Evolutionary conservation across 768 basidiomycete species (phyloP), one percentile per base, ranked within the genome.

Genomic region (Royoungia palumana): DNA sequence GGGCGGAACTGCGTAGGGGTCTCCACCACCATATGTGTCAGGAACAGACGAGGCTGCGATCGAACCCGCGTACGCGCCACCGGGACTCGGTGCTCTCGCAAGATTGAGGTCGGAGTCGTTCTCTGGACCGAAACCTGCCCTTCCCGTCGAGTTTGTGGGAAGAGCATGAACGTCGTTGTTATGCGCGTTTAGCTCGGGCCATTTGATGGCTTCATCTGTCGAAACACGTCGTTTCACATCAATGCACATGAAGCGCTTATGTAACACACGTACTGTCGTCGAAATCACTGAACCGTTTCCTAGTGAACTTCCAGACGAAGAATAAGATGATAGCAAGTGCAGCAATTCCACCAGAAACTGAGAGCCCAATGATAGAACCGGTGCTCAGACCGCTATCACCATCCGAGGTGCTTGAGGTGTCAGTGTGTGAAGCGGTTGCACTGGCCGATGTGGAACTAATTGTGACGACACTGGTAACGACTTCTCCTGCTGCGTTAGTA

Each of bases 1-100:
- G 14, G 89, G 89, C 3, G 90, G 89, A 1, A 90, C 82, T 14
- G 89, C 87, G 64, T 91, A 92, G 2, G 89, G 88, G 56, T 91
- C 89, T 10, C 59, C 55, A 6, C 55, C 16, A 12, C 64, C 58
- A 36, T 75, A 72, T 46, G 71, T 62, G 40, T 70, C 77, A 51
- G 70, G 70, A 25, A 65, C 69, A 49, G 70, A 87, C 63, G 66
- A 80, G 68, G 55, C 62, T 6, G 61, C 67, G 4, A 77, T 64
- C 16, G 76, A 76, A 21, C 67, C 61, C 61, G 78, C 55, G 66
- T 83, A 61, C 72, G 76, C 75, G 54, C 72, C 74, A 16, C 67
- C 68, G 47, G 64, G 67, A 37, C 66, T 67, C 41, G 79, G 70
- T 20, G 78, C 71, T 35, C 85, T 77, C 28, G 80, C 75, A 25